Percentiles rank a stretch among this genome's conserved stretches.
Evolutionary conservation across 768 basidiomycete genomes (phyloP).

Genomic region (Rhodotorula diobovata): DNA sequence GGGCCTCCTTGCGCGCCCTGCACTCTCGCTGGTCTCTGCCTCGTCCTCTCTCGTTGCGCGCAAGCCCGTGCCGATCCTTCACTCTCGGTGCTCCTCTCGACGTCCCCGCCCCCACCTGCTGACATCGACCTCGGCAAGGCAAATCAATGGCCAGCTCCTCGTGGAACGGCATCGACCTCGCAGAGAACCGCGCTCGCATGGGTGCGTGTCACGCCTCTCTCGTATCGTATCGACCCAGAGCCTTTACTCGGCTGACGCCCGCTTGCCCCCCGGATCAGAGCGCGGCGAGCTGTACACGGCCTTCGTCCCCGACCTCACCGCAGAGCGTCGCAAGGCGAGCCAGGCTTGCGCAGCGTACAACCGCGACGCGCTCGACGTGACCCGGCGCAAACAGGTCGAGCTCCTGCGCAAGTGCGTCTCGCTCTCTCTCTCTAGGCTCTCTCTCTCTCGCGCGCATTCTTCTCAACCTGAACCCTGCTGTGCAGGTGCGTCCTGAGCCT

Average conservation of each 20-base stretch:
- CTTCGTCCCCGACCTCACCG: conserved; percentile 28
- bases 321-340: not conserved
- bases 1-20: too few relatives aligned
- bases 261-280: not conserved
- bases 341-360: conserved; percentile 28
- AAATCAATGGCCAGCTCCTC: not conserved
- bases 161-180: conserved; percentile 14
- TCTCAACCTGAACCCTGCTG: too few relatives aligned
- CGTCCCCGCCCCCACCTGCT: not conserved
- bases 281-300: conserved; percentile 30
- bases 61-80: too few relatives aligned
- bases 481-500: conserved; percentile 15
- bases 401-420: conserved; percentile 16
- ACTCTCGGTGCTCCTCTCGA: not conserved
- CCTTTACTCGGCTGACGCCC: not conserved
- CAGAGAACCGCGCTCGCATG: conserved; percentile 13
- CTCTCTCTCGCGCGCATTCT: too few relatives aligned
- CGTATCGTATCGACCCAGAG: not conserved
- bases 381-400: conserved; percentile 31
- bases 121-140: not conserved
- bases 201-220: not conserved
- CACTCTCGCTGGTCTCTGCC: too few relatives aligned
- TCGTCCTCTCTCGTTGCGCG: too few relatives aligned
- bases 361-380: not conserved
- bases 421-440: too few relatives aligned